These are phyloP conservation scores for Emmonsia crescens DNA, from an alignment of 2,329 filamentous ascomycete genomes.

Conservation along the genomic window DNA sequence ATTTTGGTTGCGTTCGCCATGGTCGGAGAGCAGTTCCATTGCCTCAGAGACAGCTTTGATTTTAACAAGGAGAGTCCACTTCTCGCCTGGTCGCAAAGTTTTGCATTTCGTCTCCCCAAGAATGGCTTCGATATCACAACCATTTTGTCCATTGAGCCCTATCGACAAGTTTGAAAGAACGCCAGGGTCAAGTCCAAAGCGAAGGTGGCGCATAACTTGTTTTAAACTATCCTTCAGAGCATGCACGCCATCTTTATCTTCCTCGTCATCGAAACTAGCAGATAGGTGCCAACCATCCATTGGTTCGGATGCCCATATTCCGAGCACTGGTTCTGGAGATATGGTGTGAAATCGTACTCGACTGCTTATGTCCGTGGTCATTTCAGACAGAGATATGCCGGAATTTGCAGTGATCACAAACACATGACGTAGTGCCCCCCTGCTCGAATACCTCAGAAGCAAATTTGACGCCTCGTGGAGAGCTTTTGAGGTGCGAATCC, in stretches of 20 bases:
- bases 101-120: conserved; percentile 13
- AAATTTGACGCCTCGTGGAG: conserved; percentile 18
- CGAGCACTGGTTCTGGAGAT: conserved; percentile 18
- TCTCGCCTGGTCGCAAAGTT: conserved; percentile 23
- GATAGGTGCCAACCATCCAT: conserved; percentile 22
- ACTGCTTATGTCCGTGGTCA: conserved; percentile 13
- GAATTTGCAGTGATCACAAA: conserved; percentile 22
- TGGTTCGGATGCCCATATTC: conserved; percentile 9
- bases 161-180: conserved; percentile 18
- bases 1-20: background rate
- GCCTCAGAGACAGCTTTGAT: conserved; percentile 12
- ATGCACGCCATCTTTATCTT: conserved; percentile 8
- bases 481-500: conserved; percentile 11
- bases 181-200: conserved; percentile 21
- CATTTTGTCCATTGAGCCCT: conserved; percentile 14
- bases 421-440: conserved; percentile 23
- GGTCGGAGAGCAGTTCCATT: background rate
- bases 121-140: conserved; percentile 17
- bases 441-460: conserved; percentile 16
- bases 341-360: conserved; percentile 26
- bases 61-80: conserved; percentile 21
- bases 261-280: conserved; percentile 13
- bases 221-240: conserved; percentile 17
- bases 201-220: conserved; percentile 19
- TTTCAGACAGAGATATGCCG: conserved; percentile 13